Base-by-base conservation (phyloP, 1,284 basidiomycete genomes). In the Veloboletus limbatus region DNA sequence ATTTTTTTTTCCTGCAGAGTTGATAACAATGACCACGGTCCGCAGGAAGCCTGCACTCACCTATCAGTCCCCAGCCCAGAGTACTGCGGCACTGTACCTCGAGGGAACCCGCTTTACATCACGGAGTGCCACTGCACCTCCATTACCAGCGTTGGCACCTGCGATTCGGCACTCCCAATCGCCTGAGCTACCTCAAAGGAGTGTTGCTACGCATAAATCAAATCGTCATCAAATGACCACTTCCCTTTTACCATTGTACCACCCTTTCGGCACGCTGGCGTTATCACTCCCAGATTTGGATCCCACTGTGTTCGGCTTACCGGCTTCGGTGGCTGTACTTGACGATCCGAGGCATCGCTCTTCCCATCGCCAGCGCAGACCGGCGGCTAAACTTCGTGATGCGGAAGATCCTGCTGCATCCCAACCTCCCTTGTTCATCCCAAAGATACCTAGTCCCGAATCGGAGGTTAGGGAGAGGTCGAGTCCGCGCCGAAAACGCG, bases 231-330 rank as follows among this genome's bases (percentile, higher is more conserved):
- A 42, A 41, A 68, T 71, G 59, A 55, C 62, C n/a, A 72, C 75
- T 2, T 73, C 76, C 1, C 71, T 75, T n/a, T 69, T 85, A 27
- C 82, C 84, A 20, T 68, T 88, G 31, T 87, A 88, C 59, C 84
- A 87, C 58, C 84, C 84, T 20, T 69, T 79, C 20, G 83, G 82
- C 2, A 66, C 67, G 7, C 71, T 87, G 34, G 84, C 85, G 33
- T 71, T 77, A 56, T 85, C 84, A 8, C 73, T 86, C 40, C 82
- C 84, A 3, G 76, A 76, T 47, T 74, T 86, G 45, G 79, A 85
- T 58, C 78, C 82, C 18, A 68, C 70, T 21, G 56, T 65, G 14
- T 75, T 80, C 56, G 82, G 82, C 47, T 69, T 79, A 35, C 75
- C 77, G 43, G 62, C 61, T 35, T 58, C 69, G 40, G 66, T 63